Conservation (phyloP, 495 filamentous ascomycete species). For the Penicillium chermesinum region DNA sequence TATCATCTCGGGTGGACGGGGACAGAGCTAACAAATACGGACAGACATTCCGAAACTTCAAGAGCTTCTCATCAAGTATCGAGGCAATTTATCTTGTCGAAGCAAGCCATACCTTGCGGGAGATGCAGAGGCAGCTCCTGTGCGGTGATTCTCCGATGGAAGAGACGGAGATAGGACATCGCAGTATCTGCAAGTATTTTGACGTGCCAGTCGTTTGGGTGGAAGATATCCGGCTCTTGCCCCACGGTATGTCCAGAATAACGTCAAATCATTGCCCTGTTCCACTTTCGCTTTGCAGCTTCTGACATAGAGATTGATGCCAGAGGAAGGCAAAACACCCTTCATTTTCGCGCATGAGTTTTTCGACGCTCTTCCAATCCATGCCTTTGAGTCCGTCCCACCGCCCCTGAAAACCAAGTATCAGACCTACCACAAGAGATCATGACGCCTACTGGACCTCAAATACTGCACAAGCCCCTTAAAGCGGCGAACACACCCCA, state of each 20-base stretch:
- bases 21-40: neutral
- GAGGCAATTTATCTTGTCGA: conserved; percentile 89
- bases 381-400: conserved; percentile 77
- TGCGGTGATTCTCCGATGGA: conserved; percentile 68
- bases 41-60: conserved; percentile 82
- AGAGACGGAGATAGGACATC: conserved; percentile 68
- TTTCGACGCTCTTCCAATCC: conserved; percentile 97
- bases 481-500: conserved; percentile 50
- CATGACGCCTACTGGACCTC: conserved; percentile 43
- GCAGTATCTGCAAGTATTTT: conserved; percentile 70
- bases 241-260: conserved; percentile 48
- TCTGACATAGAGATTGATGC: neutral
- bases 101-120: conserved; percentile 69
- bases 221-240: conserved; percentile 79
- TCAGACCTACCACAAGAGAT: conserved; percentile 30
- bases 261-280: neutral
- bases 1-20: too few species aligned
- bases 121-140: conserved; percentile 74
- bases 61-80: conserved; percentile 66
- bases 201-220: conserved; percentile 77
- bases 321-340: conserved; percentile 60
- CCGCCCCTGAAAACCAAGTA: conserved; percentile 31
- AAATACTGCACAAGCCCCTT: conserved; percentile 39
- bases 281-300: neutral
- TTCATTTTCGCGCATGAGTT: conserved; percentile 97